Evolutionary conservation across 2,329 filamentous ascomycete genomes (phyloP), one percentile per base, ranked within the genome.

Genomic region (Aspergillus aculeatinus): DNA sequence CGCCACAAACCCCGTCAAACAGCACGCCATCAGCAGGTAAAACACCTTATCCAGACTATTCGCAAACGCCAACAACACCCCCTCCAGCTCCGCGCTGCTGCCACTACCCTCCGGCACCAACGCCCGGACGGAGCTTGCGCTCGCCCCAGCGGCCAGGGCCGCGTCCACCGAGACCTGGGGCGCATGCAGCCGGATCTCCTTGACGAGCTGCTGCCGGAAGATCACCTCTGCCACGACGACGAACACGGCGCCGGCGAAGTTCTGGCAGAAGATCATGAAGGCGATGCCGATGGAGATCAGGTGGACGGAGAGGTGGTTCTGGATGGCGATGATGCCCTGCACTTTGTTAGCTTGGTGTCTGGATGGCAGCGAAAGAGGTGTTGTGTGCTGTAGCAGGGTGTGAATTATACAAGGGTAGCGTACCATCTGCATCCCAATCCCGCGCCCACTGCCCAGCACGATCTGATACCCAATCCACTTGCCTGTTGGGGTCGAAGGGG

Each of bases 211-310:
- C 11, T 57, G 83, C 55, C 76, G 77, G 63, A 85, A 82, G 4
- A 84, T 74, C 58, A 77, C 80, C 64, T 84, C 80, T 1, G 74
- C 82, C 14, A 83, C 80, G 3, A 78, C 78, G 48, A 85, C 77
- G 61, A 85, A 85, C 1, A 85, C 59, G 0, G 75, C 74, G 1
- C 75, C 75, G n/a, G 75, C 75, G 23, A 77, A 70, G 1, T 69
- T 75, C 54, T 77, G 72, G 6, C 39, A 39, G 62, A 70, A 68
- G 63, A 77, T 77, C 63, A 76, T 73, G 25, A 76, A 70, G 25
- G 73, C 62, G 3, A 73, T 76, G 2, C 73, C 75, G 33, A 70
- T 68, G 4, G 75, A 74, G 25, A 77, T 61, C 48, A 76, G 72
- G 11, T 70, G 65, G 3, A 70, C 54, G 9, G 68, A 64, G 5